Conservation (phyloP, 331 rosid genomes). For the Telfairia occidentalis region DNA sequence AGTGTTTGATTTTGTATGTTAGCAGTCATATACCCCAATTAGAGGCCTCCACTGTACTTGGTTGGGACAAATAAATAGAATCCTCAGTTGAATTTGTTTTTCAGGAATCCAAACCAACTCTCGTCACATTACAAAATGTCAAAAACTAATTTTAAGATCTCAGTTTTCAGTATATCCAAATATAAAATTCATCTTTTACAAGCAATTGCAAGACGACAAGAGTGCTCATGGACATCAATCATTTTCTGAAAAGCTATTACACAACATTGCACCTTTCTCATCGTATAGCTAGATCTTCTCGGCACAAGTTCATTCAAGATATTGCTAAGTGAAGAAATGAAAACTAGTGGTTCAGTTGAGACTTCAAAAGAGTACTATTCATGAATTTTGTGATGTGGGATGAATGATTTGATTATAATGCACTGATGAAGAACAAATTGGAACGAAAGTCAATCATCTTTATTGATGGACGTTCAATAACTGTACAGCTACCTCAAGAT, state of each 20-base stretch:
- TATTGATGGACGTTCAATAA: not conserved
- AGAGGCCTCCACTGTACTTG: not conserved
- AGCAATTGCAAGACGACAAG: not conserved
- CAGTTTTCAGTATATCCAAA: not conserved
- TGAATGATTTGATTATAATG: not conserved
- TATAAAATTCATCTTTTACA: not conserved
- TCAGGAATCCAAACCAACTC: not conserved
- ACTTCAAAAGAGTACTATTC: not conserved
- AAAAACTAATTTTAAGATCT: not conserved
- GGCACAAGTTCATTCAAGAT: not conserved
- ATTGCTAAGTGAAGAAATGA: not conserved
- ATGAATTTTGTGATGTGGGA: not conserved
- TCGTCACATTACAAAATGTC: not conserved
- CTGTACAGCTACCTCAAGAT: not conserved
- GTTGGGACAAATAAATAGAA: not conserved
- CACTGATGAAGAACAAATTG: not conserved
- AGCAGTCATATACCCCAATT: not conserved
- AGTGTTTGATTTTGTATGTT: not conserved
- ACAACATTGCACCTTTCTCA: not conserved
- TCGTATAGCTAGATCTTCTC: not conserved
- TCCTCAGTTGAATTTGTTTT: not conserved
- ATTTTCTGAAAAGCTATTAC: not conserved
- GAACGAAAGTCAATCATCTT: not conserved
- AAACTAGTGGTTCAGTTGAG: not conserved
- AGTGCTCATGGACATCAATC: not conserved